Evolutionary conservation across 2,329 filamentous ascomycete genomes (phyloP).

Genomic region (Aspergillus puulaauensis): DNA sequence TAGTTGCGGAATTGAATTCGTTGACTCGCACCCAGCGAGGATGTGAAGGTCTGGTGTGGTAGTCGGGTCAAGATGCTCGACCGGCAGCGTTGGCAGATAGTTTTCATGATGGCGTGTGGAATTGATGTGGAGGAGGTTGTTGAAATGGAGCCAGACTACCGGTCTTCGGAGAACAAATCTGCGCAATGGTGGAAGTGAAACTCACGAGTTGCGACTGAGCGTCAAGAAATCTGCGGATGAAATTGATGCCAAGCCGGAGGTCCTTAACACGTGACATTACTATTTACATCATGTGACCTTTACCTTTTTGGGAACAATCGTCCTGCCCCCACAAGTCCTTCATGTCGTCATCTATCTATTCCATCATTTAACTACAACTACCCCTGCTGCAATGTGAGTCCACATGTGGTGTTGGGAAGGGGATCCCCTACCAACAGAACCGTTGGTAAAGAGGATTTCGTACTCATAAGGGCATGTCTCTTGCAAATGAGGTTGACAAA

Average conservation of each 20-base stretch:
- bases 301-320: neutral
- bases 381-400: neutral
- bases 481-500: neutral
- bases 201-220: slow-evolving; percentile 3
- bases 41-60: slow-evolving; percentile 29
- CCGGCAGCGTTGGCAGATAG: slow-evolving; percentile 45
- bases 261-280: slow-evolving; percentile 26
- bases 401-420: neutral
- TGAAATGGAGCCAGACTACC: neutral
- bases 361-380: neutral
- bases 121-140: neutral
- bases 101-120: slow-evolving; percentile 13
- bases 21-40: slow-evolving; percentile 27
- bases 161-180: neutral
- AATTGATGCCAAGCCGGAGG: slow-evolving; percentile 37
- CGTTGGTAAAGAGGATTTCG: neutral
- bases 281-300: neutral
- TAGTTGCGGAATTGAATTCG: slow-evolving; percentile 33
- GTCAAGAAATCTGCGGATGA: slow-evolving; percentile 37
- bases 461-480: neutral
- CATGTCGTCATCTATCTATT: neutral
- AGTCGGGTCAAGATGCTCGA: slow-evolving; percentile 40
- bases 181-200: slow-evolving; percentile 13
- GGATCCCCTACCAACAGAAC: neutral
- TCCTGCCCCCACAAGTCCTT: neutral